Evolutionary conservation across 2,329 filamentous ascomycete genomes (phyloP), one percentile per base, ranked within the genome.

Genomic region (Chaetomium olivaceum): DNA sequence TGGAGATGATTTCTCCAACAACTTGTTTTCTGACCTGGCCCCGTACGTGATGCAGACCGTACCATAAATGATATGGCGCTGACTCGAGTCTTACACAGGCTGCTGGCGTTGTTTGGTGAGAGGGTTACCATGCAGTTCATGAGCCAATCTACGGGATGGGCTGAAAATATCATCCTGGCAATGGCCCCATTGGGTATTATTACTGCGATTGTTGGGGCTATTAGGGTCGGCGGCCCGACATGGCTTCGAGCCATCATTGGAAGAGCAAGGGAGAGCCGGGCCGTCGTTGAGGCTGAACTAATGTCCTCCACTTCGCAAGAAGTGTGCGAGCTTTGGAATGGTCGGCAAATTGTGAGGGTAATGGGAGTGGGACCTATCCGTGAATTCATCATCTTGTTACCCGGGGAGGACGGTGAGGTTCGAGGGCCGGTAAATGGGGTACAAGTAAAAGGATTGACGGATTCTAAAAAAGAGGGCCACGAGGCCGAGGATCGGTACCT

Each of bases 251-350:
- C 51, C 16, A 29, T 54, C 51, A 54, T 54, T 27, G 25, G 25
- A n/a, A 54, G 51, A 9, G 51, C 51, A 31, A 29, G 51, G 27
- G 51, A 54, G 51, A 54, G 51, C 25, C 51, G 51, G 16, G 51
- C 51, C 23, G 19, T 54, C 19, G 51, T 54, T 29, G 51, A 54
- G 51, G 23, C 51, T 6, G 51, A 54, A 19, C 51, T 54, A 14
- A 54, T 54, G 51, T 54, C 51, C 25, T 31, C 51, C 7, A 54
- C 51, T 11, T 54, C 51, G 27, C 27, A 27, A 3, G 51, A 54
- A 16, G 25, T 54, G 11, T 31, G 51, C 25, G 51, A 54, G 25
- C 25, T 31, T 27, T 54, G 51, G 51, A 54, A 54, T 27, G 51
- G 51, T n/a, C 51, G 27, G 51, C 14, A 54, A 19, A 54, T 54